Evolutionary conservation across 495 filamentous ascomycete species (phyloP).

Genomic region (Coniosporium apollinis): DNA sequence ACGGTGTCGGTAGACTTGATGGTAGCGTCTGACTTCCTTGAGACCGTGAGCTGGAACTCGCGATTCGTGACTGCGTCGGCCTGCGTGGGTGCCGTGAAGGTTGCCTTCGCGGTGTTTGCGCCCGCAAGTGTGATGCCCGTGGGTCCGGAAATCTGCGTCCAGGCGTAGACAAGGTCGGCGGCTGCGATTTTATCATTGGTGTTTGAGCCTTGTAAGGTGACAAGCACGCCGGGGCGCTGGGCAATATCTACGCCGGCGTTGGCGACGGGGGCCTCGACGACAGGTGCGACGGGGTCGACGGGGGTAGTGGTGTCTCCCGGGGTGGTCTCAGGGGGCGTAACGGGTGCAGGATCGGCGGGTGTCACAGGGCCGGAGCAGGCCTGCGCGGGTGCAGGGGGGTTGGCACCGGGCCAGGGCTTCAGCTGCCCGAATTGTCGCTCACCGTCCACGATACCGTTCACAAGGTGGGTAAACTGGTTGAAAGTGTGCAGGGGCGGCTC

Average conservation of each 20-base stretch:
- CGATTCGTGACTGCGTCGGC: slow-evolving; percentile 4
- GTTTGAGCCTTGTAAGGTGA: slow-evolving; percentile 9
- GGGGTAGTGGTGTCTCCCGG: background rate
- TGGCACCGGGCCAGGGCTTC: slow-evolving; percentile 15
- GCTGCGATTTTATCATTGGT: slow-evolving; percentile 4
- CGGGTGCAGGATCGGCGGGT: background rate
- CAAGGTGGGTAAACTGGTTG: slow-evolving; percentile 8
- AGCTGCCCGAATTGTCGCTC: slow-evolving; percentile 15
- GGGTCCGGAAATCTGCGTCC: slow-evolving; percentile 5
- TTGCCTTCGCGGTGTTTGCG: slow-evolving; percentile 4
- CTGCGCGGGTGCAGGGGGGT: slow-evolving; percentile 5
- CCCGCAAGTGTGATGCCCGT: slow-evolving; percentile 8
- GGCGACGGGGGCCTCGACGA: background rate
- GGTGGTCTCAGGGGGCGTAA: background rate
- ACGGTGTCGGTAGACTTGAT: slow-evolving; percentile 3
- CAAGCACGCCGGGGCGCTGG: slow-evolving; percentile 3
- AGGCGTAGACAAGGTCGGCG: slow-evolving; percentile 6
- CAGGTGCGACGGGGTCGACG: slow-evolving; percentile 3
- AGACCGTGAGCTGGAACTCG: slow-evolving; percentile 6
- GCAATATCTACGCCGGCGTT: background rate
- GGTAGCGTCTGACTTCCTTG: slow-evolving; percentile 5
- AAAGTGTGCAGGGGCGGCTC: slow-evolving; percentile 17
- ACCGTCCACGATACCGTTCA: slow-evolving; percentile 14
- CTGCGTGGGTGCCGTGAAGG: slow-evolving; percentile 6
- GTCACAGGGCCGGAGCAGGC: background rate